Evolutionary conservation across 2,329 filamentous ascomycete genomes (phyloP).

Genomic region (Fusarium sp.): DNA sequence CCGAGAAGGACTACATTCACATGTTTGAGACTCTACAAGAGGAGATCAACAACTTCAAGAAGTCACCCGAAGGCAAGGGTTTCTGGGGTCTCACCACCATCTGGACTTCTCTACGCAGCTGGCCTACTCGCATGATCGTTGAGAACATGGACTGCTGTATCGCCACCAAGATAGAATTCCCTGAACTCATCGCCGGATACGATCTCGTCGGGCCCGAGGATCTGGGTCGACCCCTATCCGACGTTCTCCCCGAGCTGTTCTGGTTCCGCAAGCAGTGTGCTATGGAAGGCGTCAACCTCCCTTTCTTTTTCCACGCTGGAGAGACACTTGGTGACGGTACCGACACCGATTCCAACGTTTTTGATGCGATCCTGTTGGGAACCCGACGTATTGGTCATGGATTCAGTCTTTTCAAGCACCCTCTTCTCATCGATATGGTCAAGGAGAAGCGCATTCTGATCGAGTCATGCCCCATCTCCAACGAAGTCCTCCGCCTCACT

Average conservation of each 20-base stretch:
- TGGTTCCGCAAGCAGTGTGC: constrained; percentile 92
- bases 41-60: constrained; percentile 80
- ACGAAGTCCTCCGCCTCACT: constrained; percentile 85
- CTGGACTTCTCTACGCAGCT: constrained; percentile 79
- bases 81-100: constrained; percentile 91
- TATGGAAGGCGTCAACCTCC: constrained; percentile 81
- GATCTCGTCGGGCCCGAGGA: constrained; percentile 93
- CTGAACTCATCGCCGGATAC: constrained; percentile 84
- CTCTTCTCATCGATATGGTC: constrained; percentile 86
- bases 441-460: constrained; percentile 89
- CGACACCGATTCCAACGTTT: constrained; percentile 82
- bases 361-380: constrained; percentile 87
- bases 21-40: constrained; percentile 81
- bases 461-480: constrained; percentile 91
- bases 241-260: constrained; percentile 85
- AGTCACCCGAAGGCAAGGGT: constrained; percentile 72
- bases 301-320: constrained; percentile 96
- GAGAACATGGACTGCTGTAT: constrained; percentile 91
- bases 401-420: constrained; percentile 91
- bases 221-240: constrained; percentile 76
- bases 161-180: constrained; percentile 79
- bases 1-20: constrained; percentile 74
- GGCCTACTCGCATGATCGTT: constrained; percentile 73
- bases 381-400: constrained; percentile 91
- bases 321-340: constrained; percentile 83